Percentiles rank a stretch among this genome's conserved stretches.
phyloP scores from a whole-genome alignment of 768 basidiomycete species.

The Lactarius deliciosus region DNA sequence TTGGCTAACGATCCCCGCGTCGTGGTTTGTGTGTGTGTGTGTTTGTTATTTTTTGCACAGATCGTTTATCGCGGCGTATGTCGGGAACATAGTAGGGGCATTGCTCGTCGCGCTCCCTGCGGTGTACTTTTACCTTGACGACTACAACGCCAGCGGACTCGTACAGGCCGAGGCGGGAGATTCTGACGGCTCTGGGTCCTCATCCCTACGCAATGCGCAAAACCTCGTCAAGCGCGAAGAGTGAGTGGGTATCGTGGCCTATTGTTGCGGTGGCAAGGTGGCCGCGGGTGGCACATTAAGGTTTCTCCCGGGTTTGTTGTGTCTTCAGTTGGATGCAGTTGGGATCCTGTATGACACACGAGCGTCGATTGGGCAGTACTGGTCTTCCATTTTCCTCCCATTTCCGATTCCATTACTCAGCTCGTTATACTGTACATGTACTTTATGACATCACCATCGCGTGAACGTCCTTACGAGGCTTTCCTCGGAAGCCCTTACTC shows the following conservation, averaged over 20 bases:
- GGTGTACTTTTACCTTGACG: conserved; percentile 59
- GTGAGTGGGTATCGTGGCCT: not conserved
- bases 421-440: not conserved
- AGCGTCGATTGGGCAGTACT: not conserved
- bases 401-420: not conserved
- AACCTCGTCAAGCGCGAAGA: not conserved
- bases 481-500: not conserved
- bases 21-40: no score
- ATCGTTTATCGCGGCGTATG: conserved; percentile 61
- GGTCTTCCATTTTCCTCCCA: not conserved
- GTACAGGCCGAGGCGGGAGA: conserved; percentile 21
- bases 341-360: not conserved
- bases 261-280: not conserved
- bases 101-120: conserved; percentile 64
- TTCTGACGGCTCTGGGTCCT: not conserved
- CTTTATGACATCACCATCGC: not conserved
- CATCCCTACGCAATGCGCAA: not conserved
- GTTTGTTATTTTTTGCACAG: conserved; percentile 30
- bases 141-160: conserved; percentile 37
- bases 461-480: not conserved
- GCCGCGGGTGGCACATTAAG: not conserved
- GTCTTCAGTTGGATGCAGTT: not conserved
- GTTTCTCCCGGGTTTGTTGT: not conserved
- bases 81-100: conserved; percentile 69
- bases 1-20: not conserved